Evolutionary conservation across 352 stramenopile genomes (phyloP).

Genomic region (Pythium grandisporangium): DNA sequence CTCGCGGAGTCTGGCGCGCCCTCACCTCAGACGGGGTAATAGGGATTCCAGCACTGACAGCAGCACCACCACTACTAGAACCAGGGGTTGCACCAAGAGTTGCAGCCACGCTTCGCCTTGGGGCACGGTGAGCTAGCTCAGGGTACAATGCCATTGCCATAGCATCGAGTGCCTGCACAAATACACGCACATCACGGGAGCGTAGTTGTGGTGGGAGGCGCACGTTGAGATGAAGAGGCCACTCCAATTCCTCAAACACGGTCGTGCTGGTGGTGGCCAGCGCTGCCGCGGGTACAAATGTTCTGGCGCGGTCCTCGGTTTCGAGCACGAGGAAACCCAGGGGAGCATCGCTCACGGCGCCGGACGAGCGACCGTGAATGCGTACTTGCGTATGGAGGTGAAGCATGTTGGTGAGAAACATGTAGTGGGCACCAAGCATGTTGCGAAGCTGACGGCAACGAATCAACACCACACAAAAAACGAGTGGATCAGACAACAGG

Average conservation of each 20-base stretch:
- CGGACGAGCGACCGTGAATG: conserved; percentile 28
- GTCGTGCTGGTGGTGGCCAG: conserved; percentile 40
- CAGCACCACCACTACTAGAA: no score
- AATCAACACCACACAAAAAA: neutral
- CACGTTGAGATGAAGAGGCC: conserved; percentile 44
- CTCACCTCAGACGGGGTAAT: no score
- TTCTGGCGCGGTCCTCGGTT: conserved; percentile 45
- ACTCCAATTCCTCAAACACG: conserved; percentile 40
- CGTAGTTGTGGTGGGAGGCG: conserved; percentile 23
- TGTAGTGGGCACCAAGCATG: conserved; percentile 61
- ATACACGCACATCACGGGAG: conserved; percentile 26
- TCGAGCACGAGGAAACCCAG: conserved; percentile 60
- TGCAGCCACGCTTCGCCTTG: conserved; percentile 3
- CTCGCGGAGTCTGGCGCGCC: no score
- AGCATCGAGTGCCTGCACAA: conserved; percentile 56
- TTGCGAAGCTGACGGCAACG: conserved; percentile 38
- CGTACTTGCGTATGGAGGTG: conserved; percentile 37
- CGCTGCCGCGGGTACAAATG: conserved; percentile 50
- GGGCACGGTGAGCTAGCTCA: neutral
- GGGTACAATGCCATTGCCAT: conserved; percentile 12
- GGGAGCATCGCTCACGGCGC: conserved; percentile 41
- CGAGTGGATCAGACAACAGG: no score
- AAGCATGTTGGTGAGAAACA: conserved; percentile 73
- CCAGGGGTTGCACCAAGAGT: no score
- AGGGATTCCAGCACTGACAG: no score